Evolutionary conservation across 2,329 filamentous ascomycete genomes (phyloP).

Genomic region (Paracoccidioides brasiliensis): DNA sequence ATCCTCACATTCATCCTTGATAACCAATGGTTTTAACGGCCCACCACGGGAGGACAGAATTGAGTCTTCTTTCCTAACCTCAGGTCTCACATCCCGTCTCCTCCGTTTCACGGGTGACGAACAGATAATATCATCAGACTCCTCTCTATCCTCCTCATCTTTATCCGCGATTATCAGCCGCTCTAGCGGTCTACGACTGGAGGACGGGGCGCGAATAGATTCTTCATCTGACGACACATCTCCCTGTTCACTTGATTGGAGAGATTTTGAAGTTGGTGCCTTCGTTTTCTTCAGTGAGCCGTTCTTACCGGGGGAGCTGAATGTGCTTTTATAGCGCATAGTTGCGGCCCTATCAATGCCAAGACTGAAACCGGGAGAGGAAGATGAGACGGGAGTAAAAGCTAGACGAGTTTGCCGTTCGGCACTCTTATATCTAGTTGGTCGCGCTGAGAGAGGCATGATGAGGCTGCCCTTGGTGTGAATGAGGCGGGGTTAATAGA

Average conservation of each 20-base stretch:
- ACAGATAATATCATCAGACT: conserved; percentile 18
- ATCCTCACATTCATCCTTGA: conserved; percentile 25
- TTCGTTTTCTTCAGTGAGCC: not conserved
- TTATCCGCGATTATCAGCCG: conserved; percentile 11
- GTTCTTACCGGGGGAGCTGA: conserved; percentile 9
- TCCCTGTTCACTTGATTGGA: not conserved
- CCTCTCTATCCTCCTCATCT: conserved; percentile 18
- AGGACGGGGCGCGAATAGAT: conserved; percentile 2
- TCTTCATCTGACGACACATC: conserved; percentile 4
- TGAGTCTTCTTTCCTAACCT: not conserved
- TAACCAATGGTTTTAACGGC: conserved; percentile 9
- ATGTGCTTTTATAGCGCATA: conserved; percentile 23
- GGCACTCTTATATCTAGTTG: not conserved
- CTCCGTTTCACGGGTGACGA: conserved; percentile 20
- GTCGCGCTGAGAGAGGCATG: not conserved
- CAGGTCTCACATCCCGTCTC: conserved; percentile 9
- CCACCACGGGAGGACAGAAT: not conserved
- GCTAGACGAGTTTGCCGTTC: conserved; percentile 29
- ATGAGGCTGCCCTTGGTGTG: not conserved
- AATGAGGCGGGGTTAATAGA: not conserved
- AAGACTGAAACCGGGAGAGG: conserved; percentile 15
- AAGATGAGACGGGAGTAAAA: conserved; percentile 26
- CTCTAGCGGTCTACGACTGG: conserved; percentile 18
- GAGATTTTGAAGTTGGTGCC: not conserved
- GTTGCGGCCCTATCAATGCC: conserved; percentile 20